phyloP scores from a whole-genome alignment of 2,329 filamentous ascomycete species.

The Xylariaceae sp. region DNA sequence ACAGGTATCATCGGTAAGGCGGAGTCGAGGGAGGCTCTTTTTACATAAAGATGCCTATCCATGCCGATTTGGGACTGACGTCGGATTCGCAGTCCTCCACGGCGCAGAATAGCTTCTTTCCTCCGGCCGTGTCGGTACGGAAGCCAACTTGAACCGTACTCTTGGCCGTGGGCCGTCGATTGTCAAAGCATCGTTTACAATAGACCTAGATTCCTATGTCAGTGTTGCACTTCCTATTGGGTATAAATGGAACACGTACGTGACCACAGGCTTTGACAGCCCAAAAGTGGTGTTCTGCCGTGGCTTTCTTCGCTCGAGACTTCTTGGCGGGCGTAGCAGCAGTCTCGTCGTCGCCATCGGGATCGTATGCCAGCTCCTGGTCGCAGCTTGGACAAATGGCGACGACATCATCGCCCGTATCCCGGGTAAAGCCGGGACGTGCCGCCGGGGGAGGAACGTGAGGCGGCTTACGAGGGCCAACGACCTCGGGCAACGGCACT shows the following conservation, averaged over 20 bases:
- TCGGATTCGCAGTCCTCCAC: slow-evolving; percentile 54
- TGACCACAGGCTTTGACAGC: slow-evolving; percentile 87
- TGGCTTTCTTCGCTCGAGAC: slow-evolving; percentile 44
- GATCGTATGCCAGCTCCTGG: slow-evolving; percentile 73
- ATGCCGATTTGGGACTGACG: slow-evolving; percentile 49
- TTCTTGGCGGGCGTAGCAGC: slow-evolving; percentile 35
- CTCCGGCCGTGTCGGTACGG: slow-evolving; percentile 29
- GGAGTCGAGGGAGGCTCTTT: neutral
- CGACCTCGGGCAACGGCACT: neutral
- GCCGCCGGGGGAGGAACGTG: slow-evolving; percentile 63
- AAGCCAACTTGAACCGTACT: slow-evolving; percentile 35
- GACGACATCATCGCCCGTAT: slow-evolving; percentile 64
- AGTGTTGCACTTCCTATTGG: neutral
- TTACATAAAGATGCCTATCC: slow-evolving; percentile 45
- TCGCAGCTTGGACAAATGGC: slow-evolving; percentile 84
- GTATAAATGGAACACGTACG: slow-evolving; percentile 46
- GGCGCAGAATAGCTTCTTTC: slow-evolving; percentile 44
- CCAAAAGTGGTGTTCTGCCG: slow-evolving; percentile 82
- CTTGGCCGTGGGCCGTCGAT: slow-evolving; percentile 41
- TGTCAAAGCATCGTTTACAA: slow-evolving; percentile 57
- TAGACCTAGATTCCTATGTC: slow-evolving; percentile 46
- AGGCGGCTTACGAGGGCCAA: slow-evolving; percentile 37
- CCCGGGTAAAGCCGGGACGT: slow-evolving; percentile 73
- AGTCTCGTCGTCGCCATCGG: slow-evolving; percentile 36
- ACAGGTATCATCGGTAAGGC: neutral